Base-by-base conservation (phyloP, 352 stramenopile species). In the Pythium guiyangense region DNA sequence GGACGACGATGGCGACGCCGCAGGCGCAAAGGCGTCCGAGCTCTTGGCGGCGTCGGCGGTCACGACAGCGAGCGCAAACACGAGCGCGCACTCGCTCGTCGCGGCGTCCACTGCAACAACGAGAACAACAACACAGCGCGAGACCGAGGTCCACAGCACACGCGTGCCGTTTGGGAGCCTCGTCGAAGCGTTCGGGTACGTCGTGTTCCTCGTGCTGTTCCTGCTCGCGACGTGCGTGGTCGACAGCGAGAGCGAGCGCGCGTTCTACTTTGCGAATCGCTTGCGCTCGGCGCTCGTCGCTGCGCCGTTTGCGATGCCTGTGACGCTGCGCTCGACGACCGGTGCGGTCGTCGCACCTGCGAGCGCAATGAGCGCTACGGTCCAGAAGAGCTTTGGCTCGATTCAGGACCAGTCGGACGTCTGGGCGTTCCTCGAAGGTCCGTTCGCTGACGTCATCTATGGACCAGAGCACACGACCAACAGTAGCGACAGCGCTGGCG, bases 221-320 rank as follows among this genome's bases (percentile, higher is more conserved):
- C 59, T 88, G 12, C 29, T 88, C 48, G 70, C 74, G 2, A 86
- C 73, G 11, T 72, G 59, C 0, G 65, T 84, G 37, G 53, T 88
- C 18, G 75, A 74, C 25, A 40, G 35, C 12, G 66, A 76, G 25
- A 63, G 73, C 52, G 66, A 67, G 20, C 62, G 83, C 29, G 65
- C 64, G 2, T 91, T 88, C 52, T 91, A 81, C 71, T 89, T 88
- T 55, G 64, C 74, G 12, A 77, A 86, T 47, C 75, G 76, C 52
- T 59, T 89, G 5, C 70, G 70, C 34, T 67, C 55, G 6, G 74
- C 77, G 14, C 52, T 91, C 10, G 56, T 78, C 9, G 69, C 76
- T 3, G 72, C 79, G 18, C 63, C 69, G 26, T 89, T 89, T 58
- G 67, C 70, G 27, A 61, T 74, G 6, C 34, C 54, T 11, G 45